Evolutionary conservation across 176 grass and related monocot species (phyloP).

Genomic region (Raddia distichophylla): DNA sequence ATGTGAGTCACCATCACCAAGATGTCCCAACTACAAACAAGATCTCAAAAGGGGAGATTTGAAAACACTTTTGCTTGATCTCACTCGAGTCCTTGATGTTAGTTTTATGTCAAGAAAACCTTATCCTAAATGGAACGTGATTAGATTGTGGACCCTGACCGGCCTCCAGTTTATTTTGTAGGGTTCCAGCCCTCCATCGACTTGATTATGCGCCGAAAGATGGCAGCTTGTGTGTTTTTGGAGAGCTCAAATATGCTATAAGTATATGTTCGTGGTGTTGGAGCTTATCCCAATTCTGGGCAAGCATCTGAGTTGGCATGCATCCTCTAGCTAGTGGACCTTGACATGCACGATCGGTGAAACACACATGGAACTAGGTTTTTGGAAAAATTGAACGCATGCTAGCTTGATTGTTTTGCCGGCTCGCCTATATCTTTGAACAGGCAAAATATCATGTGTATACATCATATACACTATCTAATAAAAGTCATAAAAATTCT

Average conservation of each 20-base stretch:
- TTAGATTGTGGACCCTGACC: conserved; percentile 46
- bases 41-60: conserved; percentile 74
- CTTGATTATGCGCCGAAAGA: conserved; percentile 65
- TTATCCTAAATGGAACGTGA: conserved; percentile 67
- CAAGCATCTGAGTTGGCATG: conserved; percentile 56
- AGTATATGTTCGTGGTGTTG: conserved; percentile 28
- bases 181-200: conserved; percentile 26
- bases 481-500: too few relatives aligned
- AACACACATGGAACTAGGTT: conserved; percentile 7
- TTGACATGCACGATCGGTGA: neutral
- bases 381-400: conserved; percentile 12
- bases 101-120: conserved; percentile 66
- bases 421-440: neutral
- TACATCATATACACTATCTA: too few relatives aligned
- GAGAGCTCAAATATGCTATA: conserved; percentile 52
- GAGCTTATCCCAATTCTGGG: conserved; percentile 47
- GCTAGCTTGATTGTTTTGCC: conserved; percentile 11
- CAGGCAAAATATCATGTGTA: too few relatives aligned
- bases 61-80: conserved; percentile 66
- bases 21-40: conserved; percentile 81
- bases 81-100: conserved; percentile 54
- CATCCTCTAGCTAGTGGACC: conserved; percentile 42
- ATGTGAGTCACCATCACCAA: conserved; percentile 70
- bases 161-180: conserved; percentile 38
- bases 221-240: conserved; percentile 49